These are phyloP conservation scores for Colletotrichum nymphaeae DNA, from an alignment of 2,329 filamentous ascomycete species.

Conservation along the genomic window DNA sequence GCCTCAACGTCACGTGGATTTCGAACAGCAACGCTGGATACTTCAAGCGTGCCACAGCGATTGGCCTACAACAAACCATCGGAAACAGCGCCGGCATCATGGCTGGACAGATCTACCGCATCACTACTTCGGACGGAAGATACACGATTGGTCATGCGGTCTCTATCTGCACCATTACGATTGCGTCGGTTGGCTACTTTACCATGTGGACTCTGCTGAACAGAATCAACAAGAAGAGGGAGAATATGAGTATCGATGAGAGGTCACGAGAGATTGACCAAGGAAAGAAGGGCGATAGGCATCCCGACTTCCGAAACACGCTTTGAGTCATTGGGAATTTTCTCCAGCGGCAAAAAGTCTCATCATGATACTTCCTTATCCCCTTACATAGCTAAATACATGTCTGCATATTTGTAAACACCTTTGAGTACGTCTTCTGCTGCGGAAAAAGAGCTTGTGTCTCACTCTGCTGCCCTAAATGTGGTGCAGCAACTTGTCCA, in stretches of 20 bases:
- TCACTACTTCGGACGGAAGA: slow-evolving; percentile 19
- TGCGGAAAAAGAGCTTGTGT: too few relatives aligned
- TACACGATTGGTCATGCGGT: slow-evolving; percentile 33
- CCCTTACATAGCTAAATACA: too few relatives aligned
- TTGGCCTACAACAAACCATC: slow-evolving; percentile 47
- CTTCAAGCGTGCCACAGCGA: slow-evolving; percentile 57
- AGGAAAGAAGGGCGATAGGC: slow-evolving; percentile 30
- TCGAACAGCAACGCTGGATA: slow-evolving; percentile 58
- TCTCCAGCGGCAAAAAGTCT: background rate
- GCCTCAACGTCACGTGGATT: slow-evolving; percentile 59
- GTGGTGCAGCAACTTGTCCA: too few relatives aligned
- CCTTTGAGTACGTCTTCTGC: too few relatives aligned
- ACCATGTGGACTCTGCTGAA: slow-evolving; percentile 21
- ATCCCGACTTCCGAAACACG: slow-evolving; percentile 32
- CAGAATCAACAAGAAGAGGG: slow-evolving; percentile 20
- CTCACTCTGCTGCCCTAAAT: too few relatives aligned
- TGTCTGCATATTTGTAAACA: too few relatives aligned
- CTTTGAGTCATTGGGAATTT: background rate
- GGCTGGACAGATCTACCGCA: slow-evolving; percentile 48
- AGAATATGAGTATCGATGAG: slow-evolving; percentile 30
- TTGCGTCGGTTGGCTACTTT: slow-evolving; percentile 24
- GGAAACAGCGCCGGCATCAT: slow-evolving; percentile 60
- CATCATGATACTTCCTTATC: too few relatives aligned
- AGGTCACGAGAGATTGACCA: slow-evolving; percentile 22
- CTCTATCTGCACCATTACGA: slow-evolving; percentile 28